Base-by-base conservation (phyloP, 352 stramenopile species). In the Phytophthora meadii region DNA sequence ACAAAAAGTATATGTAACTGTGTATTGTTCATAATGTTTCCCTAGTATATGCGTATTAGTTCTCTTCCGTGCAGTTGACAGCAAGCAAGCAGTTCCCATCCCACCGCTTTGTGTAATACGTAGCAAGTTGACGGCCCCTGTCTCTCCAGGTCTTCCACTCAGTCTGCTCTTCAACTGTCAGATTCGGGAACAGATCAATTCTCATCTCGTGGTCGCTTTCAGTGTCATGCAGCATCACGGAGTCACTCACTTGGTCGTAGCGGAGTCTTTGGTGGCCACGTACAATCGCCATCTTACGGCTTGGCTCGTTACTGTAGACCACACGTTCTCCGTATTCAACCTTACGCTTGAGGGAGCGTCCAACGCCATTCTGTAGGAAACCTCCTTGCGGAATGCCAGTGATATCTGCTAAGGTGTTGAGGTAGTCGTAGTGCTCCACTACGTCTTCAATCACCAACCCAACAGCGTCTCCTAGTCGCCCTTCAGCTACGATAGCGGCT, bases 291-390 rank as follows among this genome's bases (percentile, higher is more conserved):
- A 47, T 47, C 41, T 84, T 77, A 17, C 59, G 66, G 10, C 54
- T 48, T 7, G 79, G 77, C 50, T 88, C 84, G 68, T 85, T 88
- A 56, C 67, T 85, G 61, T 62, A 85, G 34, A 87, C 79, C 15
- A 70, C 66, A n/a, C 70, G 66, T 39, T 74, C 49, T 9, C 72
- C 71, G 34, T 71, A 82, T 15, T 44, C 48, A 3, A 76, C 46
- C 7, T 72, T 37, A 19, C 79, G 76, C 55, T 84, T 81, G 24
- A 88, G 75, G 6, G 74, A 82, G 1, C 74, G 66, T 4, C 70
- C 70, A 19, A 79, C 52, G 28, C 74, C 68, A 17, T 65, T 72
- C 46, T 79, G 74, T 8, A 77, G 12, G 50, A 81, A 81, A 0
- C 73, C 73, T 24, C 46, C 60, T 1, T 67, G 51, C 0, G 73